Evolutionary conservation across 768 basidiomycete genomes (phyloP).

Genomic region (Antrodiella citrinella): DNA sequence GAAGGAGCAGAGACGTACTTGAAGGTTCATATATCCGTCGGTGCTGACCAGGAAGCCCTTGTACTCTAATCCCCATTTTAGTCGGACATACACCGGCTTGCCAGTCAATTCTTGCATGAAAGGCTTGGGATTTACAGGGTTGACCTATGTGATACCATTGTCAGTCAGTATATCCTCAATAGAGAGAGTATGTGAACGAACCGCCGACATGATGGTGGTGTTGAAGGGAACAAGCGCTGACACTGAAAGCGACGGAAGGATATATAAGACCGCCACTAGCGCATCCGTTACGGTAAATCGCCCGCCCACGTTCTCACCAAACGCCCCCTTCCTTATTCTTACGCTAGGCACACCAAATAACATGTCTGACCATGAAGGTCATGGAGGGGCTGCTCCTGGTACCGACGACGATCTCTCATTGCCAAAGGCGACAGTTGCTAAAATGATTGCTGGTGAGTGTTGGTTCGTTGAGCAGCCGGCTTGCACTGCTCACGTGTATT

Average conservation of each 20-base stretch:
- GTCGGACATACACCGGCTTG: slow-evolving; percentile 87
- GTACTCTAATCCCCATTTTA: slow-evolving; percentile 99
- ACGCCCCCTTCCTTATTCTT: slow-evolving; percentile 2
- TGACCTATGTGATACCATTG: slow-evolving; percentile 40
- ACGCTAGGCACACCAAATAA: slow-evolving; percentile 7
- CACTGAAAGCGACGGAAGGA: slow-evolving; percentile 27
- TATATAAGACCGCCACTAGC: slow-evolving; percentile 17
- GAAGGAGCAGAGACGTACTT: slow-evolving; percentile 42
- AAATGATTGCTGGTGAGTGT: slow-evolving; percentile 83
- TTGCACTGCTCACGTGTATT: slow-evolving; percentile 7
- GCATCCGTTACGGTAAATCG: neutral
- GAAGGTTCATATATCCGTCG: slow-evolving; percentile 99
- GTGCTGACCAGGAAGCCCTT: slow-evolving; percentile 98
- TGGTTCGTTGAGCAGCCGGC: neutral
- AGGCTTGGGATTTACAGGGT: slow-evolving; percentile 97
- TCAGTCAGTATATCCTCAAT: neutral
- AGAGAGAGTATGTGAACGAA: slow-evolving; percentile 26
- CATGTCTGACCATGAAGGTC: slow-evolving; percentile 92
- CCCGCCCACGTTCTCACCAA: neutral
- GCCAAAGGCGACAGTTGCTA: slow-evolving; percentile 95
- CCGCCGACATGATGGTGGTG: slow-evolving; percentile 57
- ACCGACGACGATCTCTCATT: slow-evolving; percentile 91
- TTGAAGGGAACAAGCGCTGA: slow-evolving; percentile 31
- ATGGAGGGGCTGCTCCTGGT: slow-evolving; percentile 43
- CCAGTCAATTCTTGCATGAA: slow-evolving; percentile 98